Conservation (phyloP, 2,329 filamentous ascomycete species). For the Furcasterigmium sp. region DNA sequence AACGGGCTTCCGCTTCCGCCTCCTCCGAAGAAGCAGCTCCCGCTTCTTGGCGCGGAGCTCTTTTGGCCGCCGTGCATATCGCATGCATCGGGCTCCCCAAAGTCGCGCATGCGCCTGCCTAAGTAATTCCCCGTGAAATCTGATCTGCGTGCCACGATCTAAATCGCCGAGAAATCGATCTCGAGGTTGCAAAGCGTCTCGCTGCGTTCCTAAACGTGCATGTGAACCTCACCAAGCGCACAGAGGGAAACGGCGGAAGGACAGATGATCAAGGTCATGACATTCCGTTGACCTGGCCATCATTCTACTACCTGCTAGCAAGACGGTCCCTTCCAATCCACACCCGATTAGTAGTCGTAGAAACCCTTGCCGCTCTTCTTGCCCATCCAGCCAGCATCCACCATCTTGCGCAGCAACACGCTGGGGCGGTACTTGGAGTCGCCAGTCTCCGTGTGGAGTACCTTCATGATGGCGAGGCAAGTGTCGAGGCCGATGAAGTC, state of each 20-base stretch:
- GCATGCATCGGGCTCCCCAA: background rate
- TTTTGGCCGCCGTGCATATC: background rate
- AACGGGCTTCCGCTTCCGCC: background rate
- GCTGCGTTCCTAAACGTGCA: background rate
- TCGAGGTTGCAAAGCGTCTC: background rate
- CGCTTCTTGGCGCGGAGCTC: background rate
- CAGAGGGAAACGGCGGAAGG: too few species aligned
- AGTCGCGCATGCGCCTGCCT: background rate
- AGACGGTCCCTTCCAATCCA: too few species aligned
- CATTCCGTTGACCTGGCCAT: too few species aligned
- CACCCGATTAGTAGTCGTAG: constrained; percentile 66
- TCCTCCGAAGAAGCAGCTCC: background rate
- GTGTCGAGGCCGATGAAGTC: constrained; percentile 98
- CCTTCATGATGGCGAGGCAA: constrained; percentile 94
- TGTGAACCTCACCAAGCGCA: too few species aligned
- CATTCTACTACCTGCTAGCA: too few species aligned
- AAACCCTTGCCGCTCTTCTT: constrained; percentile 98
- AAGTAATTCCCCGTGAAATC: background rate
- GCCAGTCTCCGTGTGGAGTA: constrained; percentile 83
- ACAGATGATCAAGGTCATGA: too few species aligned
- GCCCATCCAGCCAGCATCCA: constrained; percentile 93
- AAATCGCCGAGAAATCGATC: background rate
- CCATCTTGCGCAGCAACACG: constrained; percentile 87
- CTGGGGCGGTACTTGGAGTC: constrained; percentile 94
- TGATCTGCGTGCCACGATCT: background rate